These are phyloP conservation scores for Chytriomyces sp. DNA, from an alignment of 192 early-diverging fungal species.

Conservation along the genomic window DNA sequence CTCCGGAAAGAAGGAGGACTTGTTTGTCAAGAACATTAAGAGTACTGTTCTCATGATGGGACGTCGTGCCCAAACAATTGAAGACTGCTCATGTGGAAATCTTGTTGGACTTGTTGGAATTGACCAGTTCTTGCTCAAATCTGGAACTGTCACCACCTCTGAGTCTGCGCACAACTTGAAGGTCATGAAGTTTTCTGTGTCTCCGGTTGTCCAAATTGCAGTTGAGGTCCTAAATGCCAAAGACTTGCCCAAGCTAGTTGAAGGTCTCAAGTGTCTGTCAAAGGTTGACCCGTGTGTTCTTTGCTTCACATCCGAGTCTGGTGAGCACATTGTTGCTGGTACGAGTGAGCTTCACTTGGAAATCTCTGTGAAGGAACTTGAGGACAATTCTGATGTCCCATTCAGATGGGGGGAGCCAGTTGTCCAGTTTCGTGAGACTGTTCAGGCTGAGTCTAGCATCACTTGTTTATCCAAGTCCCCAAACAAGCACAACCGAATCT, in stretches of 20 bases:
- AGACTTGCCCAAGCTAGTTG: conserved; percentile 98
- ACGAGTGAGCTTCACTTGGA: conserved; percentile 99
- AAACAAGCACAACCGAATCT: conserved; percentile 99
- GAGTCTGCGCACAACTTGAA: conserved; percentile 96
- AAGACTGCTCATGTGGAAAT: conserved; percentile 95
- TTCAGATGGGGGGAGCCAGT: conserved; percentile 91
- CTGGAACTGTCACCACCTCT: conserved; percentile 95
- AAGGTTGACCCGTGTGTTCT: conserved; percentile 98
- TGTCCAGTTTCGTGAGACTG: conserved; percentile 94
- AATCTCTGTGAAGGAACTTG: conserved; percentile 98
- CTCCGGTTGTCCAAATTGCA: conserved; percentile 95
- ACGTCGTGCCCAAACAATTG: conserved; percentile 94
- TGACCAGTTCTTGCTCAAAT: conserved; percentile 98
- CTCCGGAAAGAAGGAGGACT: conserved; percentile 88
- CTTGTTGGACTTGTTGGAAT: conserved; percentile 98
- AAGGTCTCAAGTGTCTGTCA: conserved; percentile 99
- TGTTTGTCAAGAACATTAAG: conserved; percentile 95
- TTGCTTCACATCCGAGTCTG: conserved; percentile 84
- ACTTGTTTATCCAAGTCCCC: conserved; percentile 93
- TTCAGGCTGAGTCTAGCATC: conserved; percentile 79
- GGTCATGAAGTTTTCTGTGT: conserved; percentile 99
- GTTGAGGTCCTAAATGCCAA: conserved; percentile 97
- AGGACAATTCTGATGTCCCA: conserved; percentile 96
- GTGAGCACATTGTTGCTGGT: conserved; percentile 98
- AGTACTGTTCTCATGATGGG: conserved; percentile 99